These are phyloP conservation scores for Gnetum montanum DNA, from an alignment of 75 land plant species.

Conservation along the genomic window DNA sequence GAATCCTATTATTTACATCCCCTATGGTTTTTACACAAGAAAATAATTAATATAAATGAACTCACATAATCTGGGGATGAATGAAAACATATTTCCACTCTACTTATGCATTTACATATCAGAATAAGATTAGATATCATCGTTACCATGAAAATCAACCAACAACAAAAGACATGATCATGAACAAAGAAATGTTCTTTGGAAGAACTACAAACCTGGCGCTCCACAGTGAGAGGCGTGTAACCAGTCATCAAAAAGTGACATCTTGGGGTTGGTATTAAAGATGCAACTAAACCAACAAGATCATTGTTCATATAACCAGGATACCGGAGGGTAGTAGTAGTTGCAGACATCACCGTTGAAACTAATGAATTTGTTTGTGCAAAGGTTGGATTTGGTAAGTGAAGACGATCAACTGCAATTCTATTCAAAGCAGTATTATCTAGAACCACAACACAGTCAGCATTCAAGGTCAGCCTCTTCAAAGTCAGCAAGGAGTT, in stretches of 20 bases:
- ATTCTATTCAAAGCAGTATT: constrained; percentile 97
- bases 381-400: constrained; percentile 89
- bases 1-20: no score
- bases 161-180: no score
- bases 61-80: no score
- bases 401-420: constrained; percentile 96
- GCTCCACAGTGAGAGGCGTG: constrained; percentile 97
- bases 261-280: constrained; percentile 97
- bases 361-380: constrained; percentile 99
- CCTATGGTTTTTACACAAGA: no score
- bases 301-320: constrained; percentile 99
- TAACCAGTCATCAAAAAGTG: constrained; percentile 99
- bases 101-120: no score
- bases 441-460: constrained; percentile 99
- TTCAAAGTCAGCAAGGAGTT: constrained; percentile 95
- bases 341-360: constrained; percentile 99
- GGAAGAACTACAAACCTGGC: constrained; percentile 50
- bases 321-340: constrained; percentile 95
- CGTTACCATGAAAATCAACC: not conserved
- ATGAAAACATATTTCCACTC: no score
- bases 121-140: no score
- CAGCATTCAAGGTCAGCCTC: constrained; percentile 94
- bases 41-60: no score
- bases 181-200: no score
- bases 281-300: constrained; percentile 94